These are phyloP conservation scores for Azolla pinnata DNA, from an alignment of 75 land plant genomes.

Conservation along the genomic window DNA sequence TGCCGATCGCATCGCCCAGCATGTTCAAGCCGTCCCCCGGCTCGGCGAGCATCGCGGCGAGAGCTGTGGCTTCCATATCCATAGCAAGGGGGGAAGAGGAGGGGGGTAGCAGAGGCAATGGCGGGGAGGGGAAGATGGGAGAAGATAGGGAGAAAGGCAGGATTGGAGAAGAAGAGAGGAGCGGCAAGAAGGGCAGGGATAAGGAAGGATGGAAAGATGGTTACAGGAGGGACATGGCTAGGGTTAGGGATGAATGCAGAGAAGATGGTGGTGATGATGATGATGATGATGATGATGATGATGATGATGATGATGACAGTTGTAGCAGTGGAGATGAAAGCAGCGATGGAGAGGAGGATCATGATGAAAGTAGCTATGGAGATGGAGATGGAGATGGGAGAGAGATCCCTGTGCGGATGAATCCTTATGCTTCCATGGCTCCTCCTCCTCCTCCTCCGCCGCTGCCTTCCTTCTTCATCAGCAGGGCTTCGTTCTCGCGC, in stretches of 20 bases:
- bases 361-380: background rate
- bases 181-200: background rate
- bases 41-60: background rate
- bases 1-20: slow-evolving; percentile 4
- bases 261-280: no score
- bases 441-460: background rate
- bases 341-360: background rate
- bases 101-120: background rate
- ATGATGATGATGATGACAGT: no score
- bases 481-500: slow-evolving; percentile 1
- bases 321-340: background rate
- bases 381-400: no score
- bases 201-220: no score
- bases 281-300: no score
- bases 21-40: background rate
- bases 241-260: no score
- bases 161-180: background rate
- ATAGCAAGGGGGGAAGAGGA: background rate
- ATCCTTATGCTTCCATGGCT: no score
- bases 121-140: background rate
- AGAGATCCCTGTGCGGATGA: no score
- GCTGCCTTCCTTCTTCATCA: background rate
- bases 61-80: slow-evolving; percentile 1
- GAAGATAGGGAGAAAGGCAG: background rate
- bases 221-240: no score